These are phyloP conservation scores for Sanghuangporus baumii DNA, from an alignment of 1,284 basidiomycete genomes.

Conservation along the genomic window DNA sequence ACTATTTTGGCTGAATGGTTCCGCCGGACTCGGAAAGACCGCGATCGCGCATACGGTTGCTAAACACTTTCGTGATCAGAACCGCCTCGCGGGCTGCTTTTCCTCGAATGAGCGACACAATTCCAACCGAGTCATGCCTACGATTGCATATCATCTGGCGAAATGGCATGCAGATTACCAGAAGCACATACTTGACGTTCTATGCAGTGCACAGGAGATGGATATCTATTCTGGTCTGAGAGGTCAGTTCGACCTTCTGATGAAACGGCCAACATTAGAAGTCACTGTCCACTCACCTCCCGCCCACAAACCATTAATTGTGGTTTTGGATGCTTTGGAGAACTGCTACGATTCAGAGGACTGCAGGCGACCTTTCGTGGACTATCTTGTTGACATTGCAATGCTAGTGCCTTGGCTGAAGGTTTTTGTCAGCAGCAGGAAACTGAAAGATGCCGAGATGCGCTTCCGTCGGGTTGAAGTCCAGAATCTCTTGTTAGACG, in stretches of 20 bases:
- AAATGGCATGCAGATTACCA: not conserved
- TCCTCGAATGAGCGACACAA: not conserved
- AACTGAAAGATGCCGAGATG: not conserved
- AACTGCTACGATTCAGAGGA: not conserved
- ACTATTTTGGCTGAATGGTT: slow-evolving; percentile 30
- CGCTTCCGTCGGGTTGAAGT: not conserved
- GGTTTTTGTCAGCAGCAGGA: not conserved
- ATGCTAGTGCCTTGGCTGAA: not conserved
- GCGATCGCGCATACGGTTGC: slow-evolving; percentile 28
- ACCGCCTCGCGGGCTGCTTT: slow-evolving; percentile 24
- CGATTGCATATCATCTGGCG: not conserved
- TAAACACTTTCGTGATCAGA: slow-evolving; percentile 24
- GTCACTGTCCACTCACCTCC: not conserved
- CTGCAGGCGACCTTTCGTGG: not conserved
- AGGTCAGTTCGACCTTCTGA: not conserved
- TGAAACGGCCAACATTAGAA: not conserved
- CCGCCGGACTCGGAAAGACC: slow-evolving; percentile 30
- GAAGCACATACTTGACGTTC: not conserved
- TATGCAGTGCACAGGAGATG: not conserved
- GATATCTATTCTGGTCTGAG: not conserved
- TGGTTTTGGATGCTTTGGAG: not conserved
- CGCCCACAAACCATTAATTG: not conserved
- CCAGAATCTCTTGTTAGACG: not conserved
- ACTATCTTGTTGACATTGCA: not conserved
- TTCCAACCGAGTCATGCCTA: not conserved